Conservation (phyloP, 139 green algal genomes). For the Pleodorina starrii region DNA sequence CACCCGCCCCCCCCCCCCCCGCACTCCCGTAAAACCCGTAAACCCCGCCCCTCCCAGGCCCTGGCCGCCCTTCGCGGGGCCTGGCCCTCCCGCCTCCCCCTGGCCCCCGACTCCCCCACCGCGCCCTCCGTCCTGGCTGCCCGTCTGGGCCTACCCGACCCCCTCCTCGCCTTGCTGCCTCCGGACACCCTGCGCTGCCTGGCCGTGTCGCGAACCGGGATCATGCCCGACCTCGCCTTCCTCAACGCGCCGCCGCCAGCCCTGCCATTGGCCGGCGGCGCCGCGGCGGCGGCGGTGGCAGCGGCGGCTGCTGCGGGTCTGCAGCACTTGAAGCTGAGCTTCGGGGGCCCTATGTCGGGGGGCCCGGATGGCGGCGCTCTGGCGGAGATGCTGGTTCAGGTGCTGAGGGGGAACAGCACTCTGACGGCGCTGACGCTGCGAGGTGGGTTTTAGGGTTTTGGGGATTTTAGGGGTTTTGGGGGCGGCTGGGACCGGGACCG, state of each 20-base stretch:
- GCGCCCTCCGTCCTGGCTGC: not conserved
- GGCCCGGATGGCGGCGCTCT: not conserved
- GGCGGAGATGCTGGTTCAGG: conserved; percentile 20
- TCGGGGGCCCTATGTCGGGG: not conserved
- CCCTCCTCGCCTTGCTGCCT: conserved; percentile 24
- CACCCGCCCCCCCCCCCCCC: no score
- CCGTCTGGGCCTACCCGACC: conserved; percentile 49
- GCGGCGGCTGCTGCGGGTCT: not conserved
- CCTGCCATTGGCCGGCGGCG: not conserved
- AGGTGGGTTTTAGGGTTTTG: no score
- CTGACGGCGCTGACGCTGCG: conserved; percentile 54
- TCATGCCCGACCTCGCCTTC: conserved; percentile 47
- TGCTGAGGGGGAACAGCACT: conserved; percentile 50
- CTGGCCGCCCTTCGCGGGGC: not conserved
- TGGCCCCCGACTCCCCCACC: not conserved
- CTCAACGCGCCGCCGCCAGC: conserved; percentile 42
- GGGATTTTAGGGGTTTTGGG: no score
- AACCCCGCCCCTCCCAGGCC: not conserved
- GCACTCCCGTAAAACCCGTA: not conserved
- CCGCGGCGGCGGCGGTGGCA: not conserved
- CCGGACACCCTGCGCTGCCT: conserved; percentile 37
- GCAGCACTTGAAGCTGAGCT: conserved; percentile 30
- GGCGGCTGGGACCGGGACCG: no score
- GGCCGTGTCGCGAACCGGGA: not conserved
- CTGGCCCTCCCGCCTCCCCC: conserved; percentile 20